These are phyloP conservation scores for Trametes sanguinea DNA, from an alignment of 768 basidiomycete species.

Conservation along the genomic window DNA sequence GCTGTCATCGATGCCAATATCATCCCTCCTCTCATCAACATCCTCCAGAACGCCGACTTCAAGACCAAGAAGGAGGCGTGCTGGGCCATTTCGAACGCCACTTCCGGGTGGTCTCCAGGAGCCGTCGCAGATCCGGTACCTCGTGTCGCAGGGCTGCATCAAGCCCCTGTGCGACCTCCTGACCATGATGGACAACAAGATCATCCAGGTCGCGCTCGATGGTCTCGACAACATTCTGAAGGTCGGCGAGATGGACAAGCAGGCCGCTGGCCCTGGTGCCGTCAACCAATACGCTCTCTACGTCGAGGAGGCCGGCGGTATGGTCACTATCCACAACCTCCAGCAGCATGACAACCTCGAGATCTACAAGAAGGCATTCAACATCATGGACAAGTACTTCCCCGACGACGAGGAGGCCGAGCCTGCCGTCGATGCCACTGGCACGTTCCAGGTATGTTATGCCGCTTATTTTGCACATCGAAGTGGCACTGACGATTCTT, in stretches of 20 bases:
- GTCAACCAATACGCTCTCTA: conserved; percentile 91
- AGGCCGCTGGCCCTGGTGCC: conserved; percentile 75
- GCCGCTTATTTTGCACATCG: neutral
- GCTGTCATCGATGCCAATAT: conserved; percentile 97
- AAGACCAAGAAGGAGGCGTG: conserved; percentile 99
- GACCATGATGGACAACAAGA: conserved; percentile 99
- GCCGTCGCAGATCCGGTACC: conserved; percentile 95
- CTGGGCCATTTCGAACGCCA: conserved; percentile 99
- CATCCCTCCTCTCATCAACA: conserved; percentile 97
- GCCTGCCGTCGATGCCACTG: conserved; percentile 73
- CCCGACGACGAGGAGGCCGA: conserved; percentile 95
- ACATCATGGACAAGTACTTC: conserved; percentile 98
- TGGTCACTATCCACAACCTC: conserved; percentile 98
- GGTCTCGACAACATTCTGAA: conserved; percentile 98
- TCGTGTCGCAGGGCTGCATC: conserved; percentile 97
- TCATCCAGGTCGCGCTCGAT: conserved; percentile 97
- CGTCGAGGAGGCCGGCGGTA: conserved; percentile 98
- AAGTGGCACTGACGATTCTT: neutral
- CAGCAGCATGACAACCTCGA: conserved; percentile 99
- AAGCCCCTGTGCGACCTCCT: conserved; percentile 97
- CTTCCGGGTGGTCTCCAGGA: conserved; percentile 97
- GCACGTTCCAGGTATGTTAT: conserved; percentile 68
- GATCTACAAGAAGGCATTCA: conserved; percentile 99
- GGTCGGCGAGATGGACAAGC: conserved; percentile 94
- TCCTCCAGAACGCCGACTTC: conserved; percentile 96